These are phyloP conservation scores for Sphagnum tenellum DNA, from an alignment of 225 moss, liverwort and hornwort genomes.

Conservation along the genomic window DNA sequence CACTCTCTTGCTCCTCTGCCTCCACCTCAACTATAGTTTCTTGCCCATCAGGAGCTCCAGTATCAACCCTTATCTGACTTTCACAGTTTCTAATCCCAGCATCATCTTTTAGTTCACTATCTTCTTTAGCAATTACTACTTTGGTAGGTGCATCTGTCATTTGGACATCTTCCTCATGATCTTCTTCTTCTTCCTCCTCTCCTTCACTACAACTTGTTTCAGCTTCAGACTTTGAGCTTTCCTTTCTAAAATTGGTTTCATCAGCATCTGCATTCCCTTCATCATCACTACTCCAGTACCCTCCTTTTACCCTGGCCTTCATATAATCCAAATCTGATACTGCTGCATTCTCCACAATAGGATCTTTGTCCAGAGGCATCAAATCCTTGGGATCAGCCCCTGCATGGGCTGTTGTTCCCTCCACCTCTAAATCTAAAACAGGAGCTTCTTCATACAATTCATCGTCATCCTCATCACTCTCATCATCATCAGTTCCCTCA, in stretches of 20 bases:
- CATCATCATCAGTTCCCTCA: conserved; percentile 50
- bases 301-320: conserved; percentile 60
- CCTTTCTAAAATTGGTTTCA: background rate
- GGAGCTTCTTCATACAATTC: conserved; percentile 40
- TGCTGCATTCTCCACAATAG: conserved; percentile 44
- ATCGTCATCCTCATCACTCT: conserved; percentile 34
- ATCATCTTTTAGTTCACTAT: conserved; percentile 7
- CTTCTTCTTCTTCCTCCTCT: background rate
- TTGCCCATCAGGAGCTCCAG: conserved; percentile 9
- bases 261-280: conserved; percentile 14
- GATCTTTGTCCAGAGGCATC: conserved; percentile 20
- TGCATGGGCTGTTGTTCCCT: conserved; percentile 3
- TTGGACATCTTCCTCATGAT: background rate
- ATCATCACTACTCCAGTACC: conserved; percentile 74
- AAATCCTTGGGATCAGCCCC: conserved; percentile 10
- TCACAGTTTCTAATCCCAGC: conserved; percentile 11
- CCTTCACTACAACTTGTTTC: background rate
- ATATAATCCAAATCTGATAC: conserved; percentile 83
- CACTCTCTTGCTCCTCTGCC: conserved; percentile 70
- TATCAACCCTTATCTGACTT: conserved; percentile 3
- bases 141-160: background rate
- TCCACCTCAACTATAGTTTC: conserved; percentile 19
- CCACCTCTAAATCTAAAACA: conserved; percentile 17
- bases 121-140: background rate
- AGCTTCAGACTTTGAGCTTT: background rate